Conservation (phyloP, 2,329 filamentous ascomycete species). For the Paraphoma sp. region DNA sequence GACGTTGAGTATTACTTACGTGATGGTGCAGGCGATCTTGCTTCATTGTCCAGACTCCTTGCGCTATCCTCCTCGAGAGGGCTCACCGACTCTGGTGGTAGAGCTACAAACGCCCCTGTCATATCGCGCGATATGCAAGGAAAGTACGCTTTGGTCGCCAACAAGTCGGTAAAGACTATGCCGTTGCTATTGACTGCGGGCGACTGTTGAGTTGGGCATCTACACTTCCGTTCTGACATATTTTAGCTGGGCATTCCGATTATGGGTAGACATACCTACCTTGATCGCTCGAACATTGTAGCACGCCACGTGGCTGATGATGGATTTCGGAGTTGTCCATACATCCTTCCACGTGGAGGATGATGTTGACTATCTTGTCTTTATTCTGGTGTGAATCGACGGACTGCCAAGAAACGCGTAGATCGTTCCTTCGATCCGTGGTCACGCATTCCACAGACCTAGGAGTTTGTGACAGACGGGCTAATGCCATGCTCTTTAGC, state of each 20-base stretch:
- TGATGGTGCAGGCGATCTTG: neutral
- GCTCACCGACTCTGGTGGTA: neutral
- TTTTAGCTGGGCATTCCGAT: neutral
- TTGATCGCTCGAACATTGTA: neutral
- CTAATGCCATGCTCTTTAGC: neutral
- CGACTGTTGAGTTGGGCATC: neutral
- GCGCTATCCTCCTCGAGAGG: neutral
- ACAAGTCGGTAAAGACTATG: neutral
- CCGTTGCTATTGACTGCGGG: neutral
- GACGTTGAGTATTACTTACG: neutral
- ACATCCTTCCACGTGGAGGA: constrained; percentile 1
- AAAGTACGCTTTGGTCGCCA: neutral
- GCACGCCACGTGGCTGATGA: neutral
- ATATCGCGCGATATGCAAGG: neutral
- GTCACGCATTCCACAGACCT: neutral
- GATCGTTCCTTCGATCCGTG: neutral
- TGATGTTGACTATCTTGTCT: constrained; percentile 1
- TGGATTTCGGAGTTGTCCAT: neutral
- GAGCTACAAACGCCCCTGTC: neutral
- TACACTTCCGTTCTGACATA: neutral
- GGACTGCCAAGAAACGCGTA: constrained; percentile 6
- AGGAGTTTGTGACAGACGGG: neutral
- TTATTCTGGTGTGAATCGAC: constrained; percentile 5
- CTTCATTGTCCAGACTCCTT: neutral
- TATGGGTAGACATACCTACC: neutral